Evolutionary conservation across 805 yeast genomes (phyloP), one percentile per base, ranked within the genome.

Genomic region (Lipomyces mesembrius): DNA sequence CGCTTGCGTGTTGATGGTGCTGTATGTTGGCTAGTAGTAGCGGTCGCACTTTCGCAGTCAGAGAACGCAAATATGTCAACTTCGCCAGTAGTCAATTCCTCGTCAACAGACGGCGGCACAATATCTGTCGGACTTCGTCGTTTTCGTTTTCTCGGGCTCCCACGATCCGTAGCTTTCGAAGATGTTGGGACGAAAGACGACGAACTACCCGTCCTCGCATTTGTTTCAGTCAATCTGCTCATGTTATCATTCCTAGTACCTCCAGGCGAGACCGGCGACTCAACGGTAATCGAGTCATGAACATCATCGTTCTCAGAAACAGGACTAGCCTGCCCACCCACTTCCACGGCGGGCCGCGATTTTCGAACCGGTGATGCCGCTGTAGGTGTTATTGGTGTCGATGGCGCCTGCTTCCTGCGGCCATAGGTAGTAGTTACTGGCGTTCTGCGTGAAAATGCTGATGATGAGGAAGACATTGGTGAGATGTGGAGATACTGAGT

Each of bases 351-450:
- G 11, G 9, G 56, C 25, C 49, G 49, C 20, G 61, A 9, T 9
- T 63, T 64, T 32, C 60, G 60, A 14, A 59, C 66, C 27, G 69
- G 69, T 32, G 69, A 63, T 14, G 69, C 66, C 14, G 55, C 20
- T 14, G 17, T 8, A 22, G 58, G 66, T 25, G 66, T 56, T n/a
- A 25, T 22, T 14, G 66, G 62, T 12, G 69, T 63, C 11, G 64
- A 39, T 2, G 68, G 63, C 11, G 58, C 37, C 14, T 56, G 58
- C 25, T 56, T 39, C 35, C 62, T 58, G n/a, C 64, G 63, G 49
- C 69, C 69, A 54, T 66, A 66, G 1, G 69, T 65, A 35, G 61
- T 39, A 2, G 63, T 58, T 17, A 62, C 32, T 8, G 63, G 65
- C 49, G 68, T 61, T 22, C 59, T 60, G 46, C 65, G 57, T 22